A percentile compares a stretch with the other conserved stretches of the same genome.
These are phyloP conservation scores for Metschnikowia corniflorae DNA, from an alignment of 805 yeast genomes.

Conservation along the genomic window DNA sequence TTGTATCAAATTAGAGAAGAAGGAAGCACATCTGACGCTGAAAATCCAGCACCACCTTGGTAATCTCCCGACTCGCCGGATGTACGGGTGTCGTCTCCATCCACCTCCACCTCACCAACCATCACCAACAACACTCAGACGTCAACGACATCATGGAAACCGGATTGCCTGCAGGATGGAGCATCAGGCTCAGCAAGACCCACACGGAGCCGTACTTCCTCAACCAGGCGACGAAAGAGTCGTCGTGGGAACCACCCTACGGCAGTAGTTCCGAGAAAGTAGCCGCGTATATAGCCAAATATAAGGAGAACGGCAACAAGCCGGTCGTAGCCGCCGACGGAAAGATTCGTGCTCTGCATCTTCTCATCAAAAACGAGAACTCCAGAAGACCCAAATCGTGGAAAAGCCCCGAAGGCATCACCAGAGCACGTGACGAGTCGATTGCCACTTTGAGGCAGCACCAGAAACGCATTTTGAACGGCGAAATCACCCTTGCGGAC, in stretches of 20 bases:
- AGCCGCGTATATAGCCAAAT: conserved; percentile 49
- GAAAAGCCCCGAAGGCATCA: conserved; percentile 69
- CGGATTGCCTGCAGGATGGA: conserved; percentile 88
- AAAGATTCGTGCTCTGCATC: conserved; percentile 75
- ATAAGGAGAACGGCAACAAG: conserved; percentile 29
- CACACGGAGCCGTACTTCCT: conserved; percentile 82
- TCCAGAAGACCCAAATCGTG: conserved; percentile 91
- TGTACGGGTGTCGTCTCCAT: no score
- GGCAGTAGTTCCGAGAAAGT: conserved; percentile 68
- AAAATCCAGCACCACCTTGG: no score
- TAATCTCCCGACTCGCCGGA: no score
- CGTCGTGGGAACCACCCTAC: conserved; percentile 88
- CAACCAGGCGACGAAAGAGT: conserved; percentile 64
- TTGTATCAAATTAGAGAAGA: no score
- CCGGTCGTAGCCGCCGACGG: conserved; percentile 36
- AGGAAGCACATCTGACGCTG: no score
- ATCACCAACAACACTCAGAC: no score
- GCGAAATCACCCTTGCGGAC: conserved; percentile 62
- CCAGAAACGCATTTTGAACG: conserved; percentile 56
- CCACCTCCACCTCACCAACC: no score
- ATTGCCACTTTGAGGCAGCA: conserved; percentile 55
- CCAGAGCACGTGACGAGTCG: conserved; percentile 82
- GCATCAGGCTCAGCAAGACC: conserved; percentile 69
- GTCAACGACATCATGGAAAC: conserved; percentile 34
- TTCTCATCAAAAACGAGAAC: conserved; percentile 76